phyloP scores from a whole-genome alignment of 441 rosid genomes.

The Rhodomyrtus psidioides region DNA sequence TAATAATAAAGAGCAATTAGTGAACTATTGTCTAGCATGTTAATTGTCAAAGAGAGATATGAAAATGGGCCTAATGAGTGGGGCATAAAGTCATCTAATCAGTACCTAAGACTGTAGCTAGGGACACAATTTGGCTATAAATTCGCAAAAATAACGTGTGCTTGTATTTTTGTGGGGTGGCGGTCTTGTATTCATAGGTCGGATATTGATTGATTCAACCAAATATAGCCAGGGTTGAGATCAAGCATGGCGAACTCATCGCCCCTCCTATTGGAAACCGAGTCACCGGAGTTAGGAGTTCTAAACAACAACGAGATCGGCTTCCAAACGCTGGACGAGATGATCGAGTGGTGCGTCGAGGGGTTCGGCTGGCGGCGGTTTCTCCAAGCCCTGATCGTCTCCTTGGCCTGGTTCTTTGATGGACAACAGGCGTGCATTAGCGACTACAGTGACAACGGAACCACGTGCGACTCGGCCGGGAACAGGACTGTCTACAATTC shows the following conservation, averaged over 20 bases:
- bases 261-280: background rate
- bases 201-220: too few species aligned
- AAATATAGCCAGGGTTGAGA: background rate
- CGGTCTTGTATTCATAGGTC: too few species aligned
- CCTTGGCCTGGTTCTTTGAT: slow-evolving; percentile 19
- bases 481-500: background rate
- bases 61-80: background rate
- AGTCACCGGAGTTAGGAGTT: background rate
- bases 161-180: too few species aligned
- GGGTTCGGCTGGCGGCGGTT: slow-evolving; percentile 9
- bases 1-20: too few species aligned
- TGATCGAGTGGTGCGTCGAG: slow-evolving; percentile 11
- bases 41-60: background rate
- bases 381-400: slow-evolving; percentile 15
- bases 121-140: background rate
- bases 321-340: background rate
- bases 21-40: too few species aligned
- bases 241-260: background rate
- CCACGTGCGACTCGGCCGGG: slow-evolving; percentile 7
- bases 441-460: slow-evolving; percentile 15
- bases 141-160: too few species aligned
- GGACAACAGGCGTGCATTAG: slow-evolving; percentile 24
- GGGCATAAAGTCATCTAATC: background rate
- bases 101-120: background rate
- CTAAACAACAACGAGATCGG: background rate